Evolutionary conservation across 176 grass and related monocot species (phyloP).

Genomic region (Triticum dicoccoides): DNA sequence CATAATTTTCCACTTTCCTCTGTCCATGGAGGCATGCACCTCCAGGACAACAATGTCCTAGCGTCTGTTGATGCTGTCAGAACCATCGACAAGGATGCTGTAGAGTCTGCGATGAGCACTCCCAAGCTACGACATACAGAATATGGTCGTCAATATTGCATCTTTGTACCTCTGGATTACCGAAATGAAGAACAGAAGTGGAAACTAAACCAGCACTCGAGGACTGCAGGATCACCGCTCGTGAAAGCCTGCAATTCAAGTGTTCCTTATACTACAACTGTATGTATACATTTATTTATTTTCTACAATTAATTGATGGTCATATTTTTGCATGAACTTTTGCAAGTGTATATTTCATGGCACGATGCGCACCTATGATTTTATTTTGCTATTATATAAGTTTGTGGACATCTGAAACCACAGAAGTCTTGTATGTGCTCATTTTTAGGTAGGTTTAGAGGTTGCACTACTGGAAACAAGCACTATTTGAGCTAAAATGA

Average conservation of each 20-base stretch:
- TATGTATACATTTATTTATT: not conserved
- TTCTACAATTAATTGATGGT: not conserved
- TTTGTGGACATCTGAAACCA: conserved; percentile 18
- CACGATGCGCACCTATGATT: not conserved
- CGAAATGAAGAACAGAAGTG: conserved; percentile 18
- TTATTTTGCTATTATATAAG: not conserved
- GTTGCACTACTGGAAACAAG: not conserved
- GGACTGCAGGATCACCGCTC: not conserved
- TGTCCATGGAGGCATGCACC: not conserved
- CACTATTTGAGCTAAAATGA: not conserved
- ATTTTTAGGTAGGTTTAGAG: not conserved
- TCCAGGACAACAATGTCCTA: not conserved
- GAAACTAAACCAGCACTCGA: not conserved
- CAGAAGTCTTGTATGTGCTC: not conserved
- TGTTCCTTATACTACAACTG: not conserved
- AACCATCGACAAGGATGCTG: not conserved
- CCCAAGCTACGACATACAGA: conserved; percentile 45
- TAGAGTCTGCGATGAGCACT: conserved; percentile 29
- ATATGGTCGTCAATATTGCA: conserved; percentile 46
- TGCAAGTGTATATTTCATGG: not conserved
- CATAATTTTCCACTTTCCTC: not conserved
- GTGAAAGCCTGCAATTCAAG: not conserved
- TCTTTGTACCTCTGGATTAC: conserved; percentile 53
- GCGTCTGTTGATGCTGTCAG: not conserved
- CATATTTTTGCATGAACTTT: not conserved